phyloP scores from a whole-genome alignment of 805 yeast species.

The Starmerella bombi region DNA sequence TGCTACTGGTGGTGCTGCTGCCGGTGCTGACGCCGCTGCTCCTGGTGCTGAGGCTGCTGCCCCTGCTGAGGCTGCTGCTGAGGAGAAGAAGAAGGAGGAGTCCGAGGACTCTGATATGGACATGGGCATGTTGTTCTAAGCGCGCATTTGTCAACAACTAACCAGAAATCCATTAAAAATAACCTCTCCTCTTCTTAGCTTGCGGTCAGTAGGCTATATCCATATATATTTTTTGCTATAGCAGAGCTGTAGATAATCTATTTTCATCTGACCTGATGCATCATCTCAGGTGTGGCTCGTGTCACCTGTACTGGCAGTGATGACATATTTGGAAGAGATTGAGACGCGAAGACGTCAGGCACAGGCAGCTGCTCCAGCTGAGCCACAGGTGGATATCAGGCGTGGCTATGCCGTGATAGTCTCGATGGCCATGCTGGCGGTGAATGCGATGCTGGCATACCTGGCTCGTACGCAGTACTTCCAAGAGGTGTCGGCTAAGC shows the following conservation, averaged over 20 bases:
- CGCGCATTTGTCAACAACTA: not conserved
- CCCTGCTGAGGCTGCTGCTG: constrained; percentile 43
- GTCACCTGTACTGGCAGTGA: too few species aligned
- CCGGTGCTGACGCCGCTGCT: constrained; percentile 47
- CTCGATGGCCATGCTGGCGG: constrained; percentile 21
- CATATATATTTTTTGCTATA: not conserved
- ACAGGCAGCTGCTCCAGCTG: too few species aligned
- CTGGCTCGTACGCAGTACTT: constrained; percentile 30
- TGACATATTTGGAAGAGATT: too few species aligned
- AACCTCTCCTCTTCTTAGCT: too few species aligned
- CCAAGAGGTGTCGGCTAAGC: constrained; percentile 18
- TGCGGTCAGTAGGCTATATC: too few species aligned
- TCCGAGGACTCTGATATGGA: constrained; percentile 47
- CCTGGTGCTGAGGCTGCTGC: constrained; percentile 53
- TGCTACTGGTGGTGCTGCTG: constrained; percentile 53
- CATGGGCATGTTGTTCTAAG: constrained; percentile 88
- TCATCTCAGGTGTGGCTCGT: too few species aligned
- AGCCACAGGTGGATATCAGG: too few species aligned
- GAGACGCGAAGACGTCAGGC: too few species aligned
- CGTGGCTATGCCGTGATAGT: constrained; percentile 15
- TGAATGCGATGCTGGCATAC: constrained; percentile 27
- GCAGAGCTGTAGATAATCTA: constrained; percentile 11
- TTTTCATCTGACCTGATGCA: not conserved
- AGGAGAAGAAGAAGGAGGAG: constrained; percentile 42
- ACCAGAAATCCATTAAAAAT: not conserved